Evolutionary conservation across 2,329 filamentous ascomycete genomes (phyloP).

Genomic region (Metarhizium sp.): DNA sequence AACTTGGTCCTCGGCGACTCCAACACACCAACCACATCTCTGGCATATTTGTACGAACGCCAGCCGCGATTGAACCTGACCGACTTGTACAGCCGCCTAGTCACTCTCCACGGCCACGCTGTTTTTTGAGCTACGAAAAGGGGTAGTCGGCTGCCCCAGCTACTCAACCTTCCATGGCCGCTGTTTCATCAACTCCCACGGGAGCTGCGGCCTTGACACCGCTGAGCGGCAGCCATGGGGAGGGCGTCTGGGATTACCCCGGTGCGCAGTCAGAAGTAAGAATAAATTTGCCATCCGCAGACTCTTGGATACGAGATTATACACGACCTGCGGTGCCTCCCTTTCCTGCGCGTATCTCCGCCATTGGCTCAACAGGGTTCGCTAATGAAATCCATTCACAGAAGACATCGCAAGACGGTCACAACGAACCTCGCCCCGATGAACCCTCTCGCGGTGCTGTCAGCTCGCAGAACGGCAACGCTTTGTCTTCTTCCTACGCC

Average conservation of each 20-base stretch:
- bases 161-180: slow-evolving; percentile 33
- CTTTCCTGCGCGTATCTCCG: background rate
- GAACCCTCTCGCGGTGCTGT: slow-evolving; percentile 11
- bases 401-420: slow-evolving; percentile 7
- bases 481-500: slow-evolving; percentile 11
- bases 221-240: slow-evolving; percentile 39
- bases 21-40: background rate
- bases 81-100: too few relatives aligned
- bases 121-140: slow-evolving; percentile 3
- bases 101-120: background rate
- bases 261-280: slow-evolving; percentile 29
- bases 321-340: background rate
- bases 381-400: slow-evolving; percentile 3
- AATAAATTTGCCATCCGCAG: background rate
- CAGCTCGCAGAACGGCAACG: slow-evolving; percentile 16
- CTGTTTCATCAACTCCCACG: slow-evolving; percentile 40
- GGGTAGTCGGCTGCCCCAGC: slow-evolving; percentile 18
- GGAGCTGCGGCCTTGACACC: slow-evolving; percentile 38
- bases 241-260: slow-evolving; percentile 35
- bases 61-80: background rate
- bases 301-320: background rate
- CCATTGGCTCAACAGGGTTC: background rate
- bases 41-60: background rate
- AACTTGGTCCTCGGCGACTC: background rate
- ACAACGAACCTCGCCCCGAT: slow-evolving; percentile 4